Conservation (phyloP, 2,329 filamentous ascomycete genomes). For the Fusarium graminum region DNA sequence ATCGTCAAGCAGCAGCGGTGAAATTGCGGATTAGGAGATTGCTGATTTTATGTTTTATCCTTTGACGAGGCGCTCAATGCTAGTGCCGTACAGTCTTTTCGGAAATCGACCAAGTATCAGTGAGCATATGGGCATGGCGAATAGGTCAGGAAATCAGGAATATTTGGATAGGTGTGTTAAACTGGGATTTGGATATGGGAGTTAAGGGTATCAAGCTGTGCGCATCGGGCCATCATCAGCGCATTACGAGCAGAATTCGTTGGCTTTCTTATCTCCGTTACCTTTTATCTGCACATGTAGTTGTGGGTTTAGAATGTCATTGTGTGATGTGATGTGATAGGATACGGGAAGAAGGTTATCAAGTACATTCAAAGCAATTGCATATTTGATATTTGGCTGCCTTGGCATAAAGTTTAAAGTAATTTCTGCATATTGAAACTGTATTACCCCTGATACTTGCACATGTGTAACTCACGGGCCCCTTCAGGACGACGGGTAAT, state of each 20-base stretch:
- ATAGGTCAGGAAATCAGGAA: slow-evolving; percentile 1
- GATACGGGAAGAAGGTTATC: too few species aligned
- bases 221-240: not conserved
- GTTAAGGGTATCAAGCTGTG: slow-evolving; percentile 14
- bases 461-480: slow-evolving; percentile 17
- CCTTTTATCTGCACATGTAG: not conserved
- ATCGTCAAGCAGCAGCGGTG: slow-evolving; percentile 28
- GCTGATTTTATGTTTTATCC: not conserved
- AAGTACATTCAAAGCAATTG: not conserved
- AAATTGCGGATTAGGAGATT: slow-evolving; percentile 21
- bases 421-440: slow-evolving; percentile 2
- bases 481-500: slow-evolving; percentile 1
- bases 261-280: not conserved
- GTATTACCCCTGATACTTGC: slow-evolving; percentile 30
- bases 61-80: not conserved
- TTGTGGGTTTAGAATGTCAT: slow-evolving; percentile 1
- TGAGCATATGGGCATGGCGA: slow-evolving; percentile 9
- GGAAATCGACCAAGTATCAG: not conserved
- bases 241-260: slow-evolving; percentile 1
- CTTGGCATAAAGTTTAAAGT: not conserved
- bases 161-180: not conserved
- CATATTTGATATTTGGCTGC: not conserved
- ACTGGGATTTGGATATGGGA: slow-evolving; percentile 7
- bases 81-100: slow-evolving; percentile 1
- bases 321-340: not conserved